These are phyloP conservation scores for Debaryomycetaceae sp. DNA, from an alignment of 1,139 yeast genomes.

Conservation along the genomic window DNA sequence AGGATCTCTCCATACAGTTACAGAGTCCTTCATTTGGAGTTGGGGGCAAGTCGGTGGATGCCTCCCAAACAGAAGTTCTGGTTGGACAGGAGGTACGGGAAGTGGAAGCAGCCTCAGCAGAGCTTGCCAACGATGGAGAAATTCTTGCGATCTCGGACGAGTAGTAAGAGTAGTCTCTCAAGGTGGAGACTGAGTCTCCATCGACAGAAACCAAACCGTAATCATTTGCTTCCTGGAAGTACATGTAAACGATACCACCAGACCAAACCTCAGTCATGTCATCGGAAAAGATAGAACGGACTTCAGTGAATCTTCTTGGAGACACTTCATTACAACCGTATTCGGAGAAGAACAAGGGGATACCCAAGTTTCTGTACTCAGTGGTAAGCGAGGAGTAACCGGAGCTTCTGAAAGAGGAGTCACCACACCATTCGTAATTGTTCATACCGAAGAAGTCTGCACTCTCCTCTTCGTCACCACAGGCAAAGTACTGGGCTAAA, in stretches of 20 bases:
- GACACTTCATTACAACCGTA: slow-evolving; percentile 66
- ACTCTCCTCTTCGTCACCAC: slow-evolving; percentile 62
- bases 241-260: slow-evolving; percentile 90
- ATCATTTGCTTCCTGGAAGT: slow-evolving; percentile 74
- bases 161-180: slow-evolving; percentile 44
- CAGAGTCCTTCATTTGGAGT: slow-evolving; percentile 40
- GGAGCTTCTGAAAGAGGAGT: slow-evolving; percentile 59
- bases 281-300: slow-evolving; percentile 41
- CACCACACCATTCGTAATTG: slow-evolving; percentile 92
- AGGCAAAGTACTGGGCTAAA: slow-evolving; percentile 78
- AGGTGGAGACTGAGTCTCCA: slow-evolving; percentile 32
- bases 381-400: slow-evolving; percentile 66
- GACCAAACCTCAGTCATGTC: slow-evolving; percentile 71
- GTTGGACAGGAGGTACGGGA: slow-evolving; percentile 36
- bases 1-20: slow-evolving; percentile 33
- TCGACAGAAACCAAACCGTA: slow-evolving; percentile 70
- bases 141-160: slow-evolving; percentile 57
- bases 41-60: slow-evolving; percentile 41
- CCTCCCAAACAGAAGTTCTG: slow-evolving; percentile 33
- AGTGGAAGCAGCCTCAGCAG: slow-evolving; percentile 21
- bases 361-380: slow-evolving; percentile 59
- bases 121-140: slow-evolving; percentile 30
- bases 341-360: slow-evolving; percentile 85
- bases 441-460: slow-evolving; percentile 91
- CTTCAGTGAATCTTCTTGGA: slow-evolving; percentile 70